These are phyloP conservation scores for Leccinum truebloodii DNA, from an alignment of 768 basidiomycete genomes.

Conservation along the genomic window DNA sequence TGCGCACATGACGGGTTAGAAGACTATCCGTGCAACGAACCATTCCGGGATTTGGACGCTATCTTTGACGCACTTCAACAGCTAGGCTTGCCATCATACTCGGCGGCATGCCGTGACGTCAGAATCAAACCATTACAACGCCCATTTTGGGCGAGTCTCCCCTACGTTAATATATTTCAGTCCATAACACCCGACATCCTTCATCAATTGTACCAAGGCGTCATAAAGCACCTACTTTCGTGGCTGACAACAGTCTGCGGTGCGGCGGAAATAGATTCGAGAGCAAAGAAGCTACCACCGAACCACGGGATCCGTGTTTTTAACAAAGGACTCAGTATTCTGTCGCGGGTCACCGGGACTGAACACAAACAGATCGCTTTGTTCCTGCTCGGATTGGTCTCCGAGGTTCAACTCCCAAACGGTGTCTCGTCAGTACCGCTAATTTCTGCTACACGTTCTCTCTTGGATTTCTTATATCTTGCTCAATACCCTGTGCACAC, in stretches of 20 bases:
- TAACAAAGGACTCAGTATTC: too few species aligned
- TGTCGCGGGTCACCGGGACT: too few species aligned
- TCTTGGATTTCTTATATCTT: neutral
- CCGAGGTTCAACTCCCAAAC: neutral
- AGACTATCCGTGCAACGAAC: neutral
- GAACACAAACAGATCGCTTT: too few species aligned
- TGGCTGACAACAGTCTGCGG: too few species aligned
- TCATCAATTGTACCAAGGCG: neutral
- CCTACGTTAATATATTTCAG: neutral
- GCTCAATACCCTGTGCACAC: neutral
- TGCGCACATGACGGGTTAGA: neutral
- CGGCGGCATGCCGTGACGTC: neutral
- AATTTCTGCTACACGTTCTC: neutral
- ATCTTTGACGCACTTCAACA: neutral
- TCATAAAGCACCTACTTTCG: too few species aligned
- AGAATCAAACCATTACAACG: neutral
- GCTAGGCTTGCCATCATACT: neutral
- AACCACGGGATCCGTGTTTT: too few species aligned
- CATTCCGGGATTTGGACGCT: neutral
- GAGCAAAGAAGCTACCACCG: too few species aligned
- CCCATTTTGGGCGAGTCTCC: neutral
- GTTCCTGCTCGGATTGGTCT: too few species aligned
- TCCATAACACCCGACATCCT: neutral
- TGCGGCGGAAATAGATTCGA: too few species aligned
- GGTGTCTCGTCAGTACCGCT: neutral